These are phyloP conservation scores for Comarum palustre DNA, from an alignment of 306 rosid species.

Conservation along the genomic window DNA sequence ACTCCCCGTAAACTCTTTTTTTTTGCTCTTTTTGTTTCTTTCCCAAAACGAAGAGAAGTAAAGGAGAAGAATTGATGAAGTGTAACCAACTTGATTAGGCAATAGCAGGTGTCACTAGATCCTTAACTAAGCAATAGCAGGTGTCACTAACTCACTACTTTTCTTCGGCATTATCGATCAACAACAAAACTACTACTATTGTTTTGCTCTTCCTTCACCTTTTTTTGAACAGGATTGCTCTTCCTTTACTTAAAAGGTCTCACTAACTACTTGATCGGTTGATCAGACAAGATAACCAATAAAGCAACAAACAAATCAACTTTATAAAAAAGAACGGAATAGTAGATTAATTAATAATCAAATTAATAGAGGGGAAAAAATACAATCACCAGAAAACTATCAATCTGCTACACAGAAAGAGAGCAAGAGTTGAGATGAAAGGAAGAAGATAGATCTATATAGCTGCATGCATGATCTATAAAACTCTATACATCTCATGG, in stretches of 20 bases:
- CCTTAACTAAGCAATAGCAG: background rate
- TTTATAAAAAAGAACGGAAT: background rate
- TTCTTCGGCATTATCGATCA: background rate
- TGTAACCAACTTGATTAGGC: background rate
- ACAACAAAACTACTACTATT: no score
- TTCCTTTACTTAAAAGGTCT: background rate
- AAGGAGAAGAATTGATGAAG: background rate
- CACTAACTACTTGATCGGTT: background rate
- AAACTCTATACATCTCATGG: conserved; percentile 27
- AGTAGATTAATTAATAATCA: background rate
- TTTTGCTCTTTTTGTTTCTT: no score
- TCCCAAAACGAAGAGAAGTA: no score
- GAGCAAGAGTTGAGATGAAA: background rate
- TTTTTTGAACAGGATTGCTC: no score
- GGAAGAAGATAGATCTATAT: background rate
- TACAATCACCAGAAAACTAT: background rate
- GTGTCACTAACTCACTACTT: background rate
- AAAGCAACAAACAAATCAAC: background rate
- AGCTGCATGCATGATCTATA: conserved; percentile 15
- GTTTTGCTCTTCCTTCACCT: no score
- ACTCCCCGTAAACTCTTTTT: no score
- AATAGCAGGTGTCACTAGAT: background rate
- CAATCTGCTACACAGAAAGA: background rate
- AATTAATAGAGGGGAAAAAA: no score
- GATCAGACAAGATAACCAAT: background rate